Conservation (phyloP, 139 green algal species). For the Monoraphidium neglectum region DNA sequence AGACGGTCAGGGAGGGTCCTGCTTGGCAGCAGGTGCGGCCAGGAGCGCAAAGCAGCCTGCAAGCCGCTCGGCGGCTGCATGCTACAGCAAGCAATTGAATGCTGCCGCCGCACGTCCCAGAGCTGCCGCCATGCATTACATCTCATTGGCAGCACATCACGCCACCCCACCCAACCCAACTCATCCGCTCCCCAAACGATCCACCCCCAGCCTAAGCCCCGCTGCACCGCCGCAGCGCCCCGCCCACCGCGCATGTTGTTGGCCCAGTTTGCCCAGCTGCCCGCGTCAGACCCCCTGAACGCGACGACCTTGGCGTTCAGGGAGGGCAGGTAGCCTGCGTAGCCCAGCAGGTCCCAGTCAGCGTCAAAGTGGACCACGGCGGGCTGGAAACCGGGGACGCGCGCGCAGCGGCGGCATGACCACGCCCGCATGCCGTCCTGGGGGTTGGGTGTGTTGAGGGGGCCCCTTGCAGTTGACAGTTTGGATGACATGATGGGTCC, state of each 20-base stretch:
- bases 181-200: too few species aligned
- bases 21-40: too few species aligned
- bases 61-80: too few species aligned
- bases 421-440: constrained; percentile 48
- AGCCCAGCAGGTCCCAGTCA: constrained; percentile 74
- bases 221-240: constrained; percentile 22
- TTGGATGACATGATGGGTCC: too few species aligned
- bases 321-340: constrained; percentile 60
- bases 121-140: too few species aligned
- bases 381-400: constrained; percentile 43
- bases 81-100: not conserved
- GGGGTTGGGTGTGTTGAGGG: not conserved
- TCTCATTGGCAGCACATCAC: too few species aligned
- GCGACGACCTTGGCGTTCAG: constrained; percentile 64
- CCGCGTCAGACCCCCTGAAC: constrained; percentile 78
- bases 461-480: not conserved
- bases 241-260: constrained; percentile 84
- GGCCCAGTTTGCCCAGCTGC: constrained; percentile 72
- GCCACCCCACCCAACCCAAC: too few species aligned
- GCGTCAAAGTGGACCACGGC: constrained; percentile 59
- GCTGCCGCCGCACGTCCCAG: not conserved
- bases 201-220: too few species aligned
- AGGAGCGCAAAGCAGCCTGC: too few species aligned
- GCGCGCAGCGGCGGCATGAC: constrained; percentile 74
- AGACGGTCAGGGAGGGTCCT: too few species aligned